Evolutionary conservation across 176 grass and related monocot genomes (phyloP).

Genomic region (Dendrocalamus sinicus): DNA sequence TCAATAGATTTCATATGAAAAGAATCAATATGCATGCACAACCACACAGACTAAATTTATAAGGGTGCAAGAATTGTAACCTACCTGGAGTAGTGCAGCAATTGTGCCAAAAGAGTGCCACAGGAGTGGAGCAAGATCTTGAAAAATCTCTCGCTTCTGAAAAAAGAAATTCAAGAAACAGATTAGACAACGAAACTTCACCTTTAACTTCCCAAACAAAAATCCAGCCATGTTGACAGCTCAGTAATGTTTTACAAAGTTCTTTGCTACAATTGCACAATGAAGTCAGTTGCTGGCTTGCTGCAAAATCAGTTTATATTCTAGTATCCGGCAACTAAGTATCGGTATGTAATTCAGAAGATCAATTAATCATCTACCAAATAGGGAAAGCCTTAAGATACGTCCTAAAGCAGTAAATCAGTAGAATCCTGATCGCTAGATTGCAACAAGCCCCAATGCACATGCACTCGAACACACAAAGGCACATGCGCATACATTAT

Average conservation of each 20-base stretch:
- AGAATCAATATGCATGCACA: background rate
- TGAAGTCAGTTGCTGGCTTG: background rate
- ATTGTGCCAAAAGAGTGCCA: slow-evolving; percentile 94
- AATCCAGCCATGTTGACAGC: background rate
- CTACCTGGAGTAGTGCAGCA: slow-evolving; percentile 78
- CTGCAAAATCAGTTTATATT: background rate
- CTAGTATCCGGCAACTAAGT: background rate
- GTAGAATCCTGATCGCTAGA: background rate
- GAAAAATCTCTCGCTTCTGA: slow-evolving; percentile 71
- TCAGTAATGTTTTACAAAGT: background rate
- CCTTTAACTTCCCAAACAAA: slow-evolving; percentile 1
- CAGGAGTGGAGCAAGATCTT: slow-evolving; percentile 80
- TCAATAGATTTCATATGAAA: background rate
- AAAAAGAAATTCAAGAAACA: slow-evolving; percentile 29
- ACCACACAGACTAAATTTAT: slow-evolving; percentile 20
- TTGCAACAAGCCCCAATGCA: background rate
- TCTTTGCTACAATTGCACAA: background rate
- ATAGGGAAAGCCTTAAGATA: background rate
- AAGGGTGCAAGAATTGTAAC: slow-evolving; percentile 32
- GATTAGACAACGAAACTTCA: slow-evolving; percentile 21
- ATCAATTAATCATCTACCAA: slow-evolving; percentile 1
- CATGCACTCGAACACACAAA: slow-evolving; percentile 4
- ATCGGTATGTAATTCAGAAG: slow-evolving; percentile 10
- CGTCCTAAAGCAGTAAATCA: background rate
- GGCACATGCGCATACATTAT: background rate